Percentiles rank a stretch among this genome's conserved stretches.
Conservation (phyloP, 2,329 filamentous ascomycete species). For the Penicillium vulpinum region DNA sequence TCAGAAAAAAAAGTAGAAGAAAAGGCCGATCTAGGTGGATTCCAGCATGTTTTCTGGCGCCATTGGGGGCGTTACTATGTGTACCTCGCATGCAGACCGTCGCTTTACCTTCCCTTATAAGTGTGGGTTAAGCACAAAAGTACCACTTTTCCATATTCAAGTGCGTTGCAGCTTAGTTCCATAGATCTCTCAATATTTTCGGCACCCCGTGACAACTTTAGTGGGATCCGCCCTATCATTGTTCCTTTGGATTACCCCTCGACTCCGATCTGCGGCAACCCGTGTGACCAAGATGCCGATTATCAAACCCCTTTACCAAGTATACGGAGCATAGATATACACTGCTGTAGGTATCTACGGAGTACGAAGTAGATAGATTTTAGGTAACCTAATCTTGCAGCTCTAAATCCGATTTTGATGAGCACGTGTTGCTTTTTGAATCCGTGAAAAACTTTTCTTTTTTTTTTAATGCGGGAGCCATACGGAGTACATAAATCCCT, state of each 20-base stretch:
- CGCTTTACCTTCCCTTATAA: conserved; percentile 21
- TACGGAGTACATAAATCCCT: too few relatives aligned
- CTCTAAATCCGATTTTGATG: background rate
- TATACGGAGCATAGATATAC: background rate
- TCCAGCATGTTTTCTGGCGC: conserved; percentile 16
- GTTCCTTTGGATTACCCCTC: background rate
- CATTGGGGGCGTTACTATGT: conserved; percentile 12
- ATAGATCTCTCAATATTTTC: conserved; percentile 5
- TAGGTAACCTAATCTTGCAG: background rate
- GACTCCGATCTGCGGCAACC: conserved; percentile 11
- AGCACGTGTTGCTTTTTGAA: background rate
- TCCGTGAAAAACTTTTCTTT: too few relatives aligned
- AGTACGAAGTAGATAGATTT: too few relatives aligned
- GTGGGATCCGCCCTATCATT: background rate
- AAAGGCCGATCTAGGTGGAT: conserved; percentile 11
- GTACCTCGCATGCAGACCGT: conserved; percentile 13
- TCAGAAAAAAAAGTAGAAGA: too few relatives aligned
- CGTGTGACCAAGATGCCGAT: conserved; percentile 5
- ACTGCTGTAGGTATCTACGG: too few relatives aligned
- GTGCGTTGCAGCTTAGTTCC: background rate
- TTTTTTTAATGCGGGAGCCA: background rate
- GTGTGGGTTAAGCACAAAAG: background rate
- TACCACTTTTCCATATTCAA: background rate
- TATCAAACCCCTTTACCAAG: background rate
- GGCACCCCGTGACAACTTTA: conserved; percentile 8